A percentile compares a stretch with the other conserved stretches of the same genome.
Evolutionary conservation across 2,329 filamentous ascomycete genomes (phyloP).

Genomic region (Cladophialophora bantiana): DNA sequence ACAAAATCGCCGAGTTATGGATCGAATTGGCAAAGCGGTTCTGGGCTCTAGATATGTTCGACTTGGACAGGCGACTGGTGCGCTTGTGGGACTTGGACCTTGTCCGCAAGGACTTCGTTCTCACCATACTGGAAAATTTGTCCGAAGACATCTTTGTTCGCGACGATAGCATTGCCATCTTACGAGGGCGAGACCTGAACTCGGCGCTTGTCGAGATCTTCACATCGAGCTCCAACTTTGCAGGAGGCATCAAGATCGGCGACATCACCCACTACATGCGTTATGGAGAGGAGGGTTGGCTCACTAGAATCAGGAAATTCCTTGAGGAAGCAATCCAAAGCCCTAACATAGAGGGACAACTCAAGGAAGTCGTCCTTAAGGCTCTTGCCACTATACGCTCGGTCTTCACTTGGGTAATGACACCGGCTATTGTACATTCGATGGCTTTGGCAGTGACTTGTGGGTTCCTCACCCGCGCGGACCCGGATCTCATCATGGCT

Average conservation of each 20-base stretch:
- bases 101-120: conserved; percentile 81
- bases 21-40: conserved; percentile 90
- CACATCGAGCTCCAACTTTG: conserved; percentile 76
- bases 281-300: conserved; percentile 84
- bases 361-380: conserved; percentile 75
- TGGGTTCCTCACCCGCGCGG: conserved; percentile 71
- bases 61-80: conserved; percentile 87
- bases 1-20: conserved; percentile 95
- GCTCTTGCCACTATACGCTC: conserved; percentile 79
- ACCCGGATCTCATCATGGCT: conserved; percentile 76
- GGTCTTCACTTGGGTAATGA: conserved; percentile 85
- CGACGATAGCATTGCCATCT: conserved; percentile 83
- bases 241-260: conserved; percentile 74
- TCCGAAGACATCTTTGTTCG: conserved; percentile 94
- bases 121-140: conserved; percentile 86
- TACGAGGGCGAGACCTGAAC: conserved; percentile 83
- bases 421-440: conserved; percentile 77
- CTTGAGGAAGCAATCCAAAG: conserved; percentile 75
- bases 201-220: conserved; percentile 93
- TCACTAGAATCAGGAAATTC: conserved; percentile 76
- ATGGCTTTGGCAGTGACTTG: conserved; percentile 74
- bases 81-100: conserved; percentile 73
- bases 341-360: conserved; percentile 64
- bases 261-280: conserved; percentile 74
- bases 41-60: conserved; percentile 92